Conservation (phyloP, 2,329 filamentous ascomycete species). For the Botrytis tulipae region DNA sequence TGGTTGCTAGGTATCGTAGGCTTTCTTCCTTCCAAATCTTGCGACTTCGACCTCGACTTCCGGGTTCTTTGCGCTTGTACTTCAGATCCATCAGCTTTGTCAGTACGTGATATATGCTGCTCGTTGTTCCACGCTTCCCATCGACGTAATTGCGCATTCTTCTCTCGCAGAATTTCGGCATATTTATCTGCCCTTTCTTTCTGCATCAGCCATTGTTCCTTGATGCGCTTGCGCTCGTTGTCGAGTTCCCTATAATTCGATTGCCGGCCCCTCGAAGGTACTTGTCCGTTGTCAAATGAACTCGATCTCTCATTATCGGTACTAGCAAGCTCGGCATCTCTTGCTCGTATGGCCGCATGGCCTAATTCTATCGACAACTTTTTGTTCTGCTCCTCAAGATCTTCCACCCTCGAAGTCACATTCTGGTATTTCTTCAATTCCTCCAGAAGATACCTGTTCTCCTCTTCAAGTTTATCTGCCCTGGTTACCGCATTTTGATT, state of each 20-base stretch:
- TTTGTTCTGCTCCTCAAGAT: slow-evolving; percentile 33
- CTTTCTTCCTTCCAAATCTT: slow-evolving; percentile 1
- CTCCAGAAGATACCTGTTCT: slow-evolving; percentile 26
- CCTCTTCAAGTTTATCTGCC: slow-evolving; percentile 25
- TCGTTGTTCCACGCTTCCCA: slow-evolving; percentile 5
- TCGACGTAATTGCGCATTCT: neutral
- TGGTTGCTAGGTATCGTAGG: neutral
- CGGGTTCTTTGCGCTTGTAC: neutral
- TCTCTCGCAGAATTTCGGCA: neutral
- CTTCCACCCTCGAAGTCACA: slow-evolving; percentile 22
- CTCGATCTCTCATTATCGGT: slow-evolving; percentile 7
- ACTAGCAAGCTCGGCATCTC: slow-evolving; percentile 6
- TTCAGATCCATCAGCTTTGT: neutral
- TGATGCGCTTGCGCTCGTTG: slow-evolving; percentile 2
- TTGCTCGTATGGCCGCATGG: slow-evolving; percentile 20
- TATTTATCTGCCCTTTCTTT: slow-evolving; percentile 16
- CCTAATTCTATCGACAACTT: slow-evolving; percentile 26
- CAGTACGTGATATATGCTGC: neutral
- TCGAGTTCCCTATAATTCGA: neutral
- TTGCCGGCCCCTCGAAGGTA: neutral
- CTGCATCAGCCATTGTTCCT: slow-evolving; percentile 17
- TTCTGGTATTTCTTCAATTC: slow-evolving; percentile 27
- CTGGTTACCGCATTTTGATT: slow-evolving; percentile 23
- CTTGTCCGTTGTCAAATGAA: neutral
- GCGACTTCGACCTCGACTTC: slow-evolving; percentile 4